Percentiles rank a stretch among this genome's conserved stretches.
phyloP scores from a whole-genome alignment of 495 filamentous ascomycete species.

The Aspergillus mulundensis region DNA sequence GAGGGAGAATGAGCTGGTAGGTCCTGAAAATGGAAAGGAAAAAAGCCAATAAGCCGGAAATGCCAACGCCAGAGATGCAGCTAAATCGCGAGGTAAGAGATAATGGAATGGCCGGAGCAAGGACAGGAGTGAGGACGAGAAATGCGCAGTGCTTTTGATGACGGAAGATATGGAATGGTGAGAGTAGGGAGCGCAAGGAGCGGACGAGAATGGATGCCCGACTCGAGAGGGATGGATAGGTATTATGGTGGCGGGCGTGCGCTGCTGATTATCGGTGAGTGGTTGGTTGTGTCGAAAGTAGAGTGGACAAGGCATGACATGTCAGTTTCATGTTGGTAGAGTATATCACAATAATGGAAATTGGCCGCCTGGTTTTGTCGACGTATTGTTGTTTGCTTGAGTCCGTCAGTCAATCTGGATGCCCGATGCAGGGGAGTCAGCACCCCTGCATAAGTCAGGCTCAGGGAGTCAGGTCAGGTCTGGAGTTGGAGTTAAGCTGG shows the following conservation, averaged over 20 bases:
- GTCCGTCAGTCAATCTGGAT: neutral
- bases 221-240: neutral
- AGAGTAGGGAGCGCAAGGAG: neutral
- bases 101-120: neutral
- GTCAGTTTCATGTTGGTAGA: neutral
- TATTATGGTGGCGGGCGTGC: neutral
- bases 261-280: neutral
- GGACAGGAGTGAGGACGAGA: neutral
- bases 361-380: neutral
- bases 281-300: neutral
- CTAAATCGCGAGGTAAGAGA: neutral
- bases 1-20: neutral
- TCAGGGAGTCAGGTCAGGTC: neutral
- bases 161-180: neutral
- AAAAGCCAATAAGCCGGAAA: neutral
- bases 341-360: neutral
- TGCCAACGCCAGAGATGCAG: slow-evolving; percentile 1
- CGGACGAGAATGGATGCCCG: neutral
- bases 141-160: neutral
- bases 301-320: neutral
- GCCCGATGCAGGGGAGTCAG: neutral
- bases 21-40: neutral
- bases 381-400: neutral
- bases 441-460: slow-evolving; percentile 1
- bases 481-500: neutral